A percentile compares a stretch with the other conserved stretches of the same genome.
Conservation (phyloP, 2,329 filamentous ascomycete genomes). For the Claviceps africana region DNA sequence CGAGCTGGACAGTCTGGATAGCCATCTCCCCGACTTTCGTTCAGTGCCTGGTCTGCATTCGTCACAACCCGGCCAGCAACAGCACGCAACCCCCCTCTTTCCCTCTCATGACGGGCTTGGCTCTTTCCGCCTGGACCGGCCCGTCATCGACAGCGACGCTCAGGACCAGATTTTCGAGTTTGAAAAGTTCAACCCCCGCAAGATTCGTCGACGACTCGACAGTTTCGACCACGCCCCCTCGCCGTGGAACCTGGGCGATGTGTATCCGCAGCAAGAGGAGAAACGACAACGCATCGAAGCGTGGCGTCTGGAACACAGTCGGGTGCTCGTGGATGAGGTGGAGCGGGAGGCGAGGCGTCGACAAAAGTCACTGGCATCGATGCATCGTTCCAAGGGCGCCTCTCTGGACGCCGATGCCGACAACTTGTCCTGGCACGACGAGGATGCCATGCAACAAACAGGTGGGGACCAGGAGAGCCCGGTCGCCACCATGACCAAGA, state of each 20-base stretch:
- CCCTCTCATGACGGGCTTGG: slow-evolving; percentile 87
- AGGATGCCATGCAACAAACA: slow-evolving; percentile 29
- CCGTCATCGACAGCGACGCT: slow-evolving; percentile 38
- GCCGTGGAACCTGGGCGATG: slow-evolving; percentile 37
- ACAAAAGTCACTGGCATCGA: slow-evolving; percentile 44
- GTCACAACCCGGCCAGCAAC: slow-evolving; percentile 20
- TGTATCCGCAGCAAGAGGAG: slow-evolving; percentile 51
- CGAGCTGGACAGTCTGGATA: slow-evolving; percentile 86
- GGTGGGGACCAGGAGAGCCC: slow-evolving; percentile 50
- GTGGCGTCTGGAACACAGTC: slow-evolving; percentile 86
- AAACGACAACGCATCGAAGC: slow-evolving; percentile 73
- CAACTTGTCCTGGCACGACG: slow-evolving; percentile 38
- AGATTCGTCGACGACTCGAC: slow-evolving; percentile 41
- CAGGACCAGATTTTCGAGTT: slow-evolving; percentile 85
- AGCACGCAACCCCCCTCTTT: slow-evolving; percentile 56
- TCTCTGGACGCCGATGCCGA: slow-evolving; percentile 22
- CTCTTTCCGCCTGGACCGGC: slow-evolving; percentile 56
- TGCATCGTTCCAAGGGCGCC: slow-evolving; percentile 15
- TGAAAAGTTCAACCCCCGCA: slow-evolving; percentile 66
- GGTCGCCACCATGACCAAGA: slow-evolving; percentile 69
- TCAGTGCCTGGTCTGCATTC: slow-evolving; percentile 32
- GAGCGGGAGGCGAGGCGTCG: slow-evolving; percentile 67
- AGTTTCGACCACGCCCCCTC: slow-evolving; percentile 31
- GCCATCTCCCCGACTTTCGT: slow-evolving; percentile 78
- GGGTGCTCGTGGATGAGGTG: slow-evolving; percentile 73